Base-by-base conservation (phyloP, 305 asterid species). In the Solanum hybrid region DNA sequence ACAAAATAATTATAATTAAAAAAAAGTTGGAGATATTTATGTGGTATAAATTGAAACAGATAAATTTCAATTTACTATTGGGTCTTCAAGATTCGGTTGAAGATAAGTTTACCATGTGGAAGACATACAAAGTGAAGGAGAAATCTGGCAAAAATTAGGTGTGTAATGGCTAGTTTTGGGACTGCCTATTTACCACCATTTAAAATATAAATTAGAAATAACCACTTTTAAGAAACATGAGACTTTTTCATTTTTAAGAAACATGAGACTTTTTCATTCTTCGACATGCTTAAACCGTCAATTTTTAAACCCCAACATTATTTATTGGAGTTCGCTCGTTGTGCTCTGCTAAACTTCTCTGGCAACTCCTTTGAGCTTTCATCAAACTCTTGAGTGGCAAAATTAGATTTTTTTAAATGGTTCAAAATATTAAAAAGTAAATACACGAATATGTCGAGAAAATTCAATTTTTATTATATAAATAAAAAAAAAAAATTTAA, bases 391-490 rank as follows among this genome's bases (percentile, higher is more conserved):
- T 66, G 75, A 69, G 2, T 1, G 14, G 75, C 75, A 7, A 7
- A 24, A 69, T n/a, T 4, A 66, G 27, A 51, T 51, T 15, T 0
- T 1, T 0, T 64, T 66, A 60, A 60, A 10, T 51, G 0, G 10
- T 7, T 66, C 29, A 64, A 66, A 66, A 66, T 66, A n/a, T n/a
- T 2, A 10, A n/a, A n/a, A 66, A 66, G 1, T n/a, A n/a, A 66
- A 66, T 10, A 66, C 1, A 4, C 1, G 0, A 66, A n/a, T 11
- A n/a, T 10, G 0, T 66, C 0, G 3, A n/a, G 6, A 22, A 66
- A 66, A 10, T 66, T n/a, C 0, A 66, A n/a, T 24, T n/a, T 66
- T 24, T 66, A 66, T 66, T 66, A n/a, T n/a, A 19, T 60, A 19
- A 19, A 60, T 19, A 19, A 60, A 19, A 45, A 7, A 3, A 19